Evolutionary conservation across 2,329 filamentous ascomycete genomes (phyloP), one percentile per base, ranked within the genome.

Genomic region (Elsinoe necatrix): DNA sequence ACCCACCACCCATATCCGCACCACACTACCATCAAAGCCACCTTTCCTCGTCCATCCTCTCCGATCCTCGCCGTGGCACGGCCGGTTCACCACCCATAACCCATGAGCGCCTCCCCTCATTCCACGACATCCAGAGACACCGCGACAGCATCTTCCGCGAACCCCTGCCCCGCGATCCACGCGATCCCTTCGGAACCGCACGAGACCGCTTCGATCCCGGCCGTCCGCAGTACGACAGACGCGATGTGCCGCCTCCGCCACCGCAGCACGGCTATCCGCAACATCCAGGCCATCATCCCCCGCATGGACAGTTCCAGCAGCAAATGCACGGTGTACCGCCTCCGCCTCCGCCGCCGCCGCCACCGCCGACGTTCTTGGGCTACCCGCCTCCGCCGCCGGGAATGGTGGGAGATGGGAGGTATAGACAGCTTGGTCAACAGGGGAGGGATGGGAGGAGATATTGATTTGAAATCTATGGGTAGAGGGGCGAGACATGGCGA

Each of bases 311-410:
- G 14, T 55, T 20, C 7, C 37, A 55, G 18, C 52, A 55, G 27
- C 35, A 21, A 20, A 31, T 42, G 18, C 52, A 45, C 11, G 39
- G 35, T 9, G 37, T 51, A 4, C 47, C 47, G 5, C 47, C 47
- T 14, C 47, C 39, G n/a, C 50, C 31, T 8, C 50, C 50, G 12
- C 47, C 47, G 5, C 47, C 47, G 27, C 47, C 39, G n/a, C 50
- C 31, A 20, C 50, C 50, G 14, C 29, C 29, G 21, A 31, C 25
- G 4, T 52, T 37, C 16, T 14, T 52, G 48, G 48, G 48, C 9
- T 52, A 52, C 20, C 52, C 52, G 5, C 52, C 52, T 27, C 52
- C 52, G 2, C 52, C 52, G 14, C 52, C 52, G 9, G 52, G 52
- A 2, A 27, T 42, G 52, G 12, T 20, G 31, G 16, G 23, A 20